Evolutionary conservation across 2,329 filamentous ascomycete species (phyloP).

Genomic region (Alternaria sp.): DNA sequence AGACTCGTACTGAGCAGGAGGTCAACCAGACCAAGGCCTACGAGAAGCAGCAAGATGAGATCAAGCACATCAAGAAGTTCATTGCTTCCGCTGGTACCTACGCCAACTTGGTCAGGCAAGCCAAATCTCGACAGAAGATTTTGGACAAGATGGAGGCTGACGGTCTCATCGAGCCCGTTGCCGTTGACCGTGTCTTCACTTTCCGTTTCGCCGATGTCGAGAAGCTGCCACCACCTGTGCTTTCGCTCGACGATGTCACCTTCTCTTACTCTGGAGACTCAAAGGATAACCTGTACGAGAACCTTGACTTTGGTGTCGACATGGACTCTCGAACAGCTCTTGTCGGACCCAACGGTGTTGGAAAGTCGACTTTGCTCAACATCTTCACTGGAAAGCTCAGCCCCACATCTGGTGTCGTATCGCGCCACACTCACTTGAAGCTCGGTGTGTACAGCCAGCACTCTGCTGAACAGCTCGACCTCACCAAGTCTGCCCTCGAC

Average conservation of each 20-base stretch:
- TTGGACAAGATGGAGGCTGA: slow-evolving; percentile 99
- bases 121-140: slow-evolving; percentile 99
- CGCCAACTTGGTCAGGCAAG: slow-evolving; percentile 97
- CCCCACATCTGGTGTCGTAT: slow-evolving; percentile 81
- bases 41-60: slow-evolving; percentile 98
- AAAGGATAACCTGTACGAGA: slow-evolving; percentile 92
- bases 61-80: slow-evolving; percentile 99
- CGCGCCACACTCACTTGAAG: slow-evolving; percentile 97
- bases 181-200: slow-evolving; percentile 85
- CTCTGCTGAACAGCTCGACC: slow-evolving; percentile 95
- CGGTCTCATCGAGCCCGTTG: slow-evolving; percentile 93
- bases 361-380: slow-evolving; percentile 94
- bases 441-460: slow-evolving; percentile 98
- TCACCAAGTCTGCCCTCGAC: slow-evolving; percentile 96
- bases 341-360: slow-evolving; percentile 98
- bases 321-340: slow-evolving; percentile 99
- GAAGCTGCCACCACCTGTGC: slow-evolving; percentile 96
- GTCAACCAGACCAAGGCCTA: slow-evolving; percentile 99
- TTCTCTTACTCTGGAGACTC: slow-evolving; percentile 95
- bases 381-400: slow-evolving; percentile 97
- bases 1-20: slow-evolving; percentile 94
- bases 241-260: slow-evolving; percentile 96
- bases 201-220: slow-evolving; percentile 99
- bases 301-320: slow-evolving; percentile 97
- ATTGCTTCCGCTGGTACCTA: slow-evolving; percentile 99